Evolutionary conservation across 2,329 filamentous ascomycete genomes (phyloP), one percentile per base, ranked within the genome.

Genomic region (Penicillium sp.): DNA sequence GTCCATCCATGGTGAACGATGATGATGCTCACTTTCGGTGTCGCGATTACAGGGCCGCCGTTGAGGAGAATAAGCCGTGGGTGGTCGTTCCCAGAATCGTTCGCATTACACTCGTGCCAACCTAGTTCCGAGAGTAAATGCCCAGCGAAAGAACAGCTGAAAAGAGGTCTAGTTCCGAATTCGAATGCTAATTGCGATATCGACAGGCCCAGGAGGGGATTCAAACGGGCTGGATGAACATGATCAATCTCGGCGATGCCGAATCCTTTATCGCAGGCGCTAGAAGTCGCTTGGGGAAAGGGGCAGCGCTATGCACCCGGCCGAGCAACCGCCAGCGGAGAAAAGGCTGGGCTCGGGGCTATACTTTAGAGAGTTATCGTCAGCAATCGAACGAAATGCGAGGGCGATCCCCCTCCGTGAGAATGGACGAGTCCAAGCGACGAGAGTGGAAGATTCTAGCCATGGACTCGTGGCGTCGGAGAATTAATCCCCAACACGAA

Each of bases 1-100:
- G 72, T 18, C 69, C 65, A 49, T 75, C 72, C 73, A 75, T 75
- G 20, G 48, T 65, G 47, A 51, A 15, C 3, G 20, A 47, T 23
- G 33, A 28, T 23, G 25, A 15, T 42, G 9, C 25, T 41, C 40
- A 47, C 35, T 33, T 35, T 44, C 44, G 25, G 31, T 23, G 28
- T 33, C 8, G 43, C 20, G 42, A 33, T 25, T 37, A 33, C 20
- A n/a, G 33, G 42, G 15, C 15, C 37, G 18, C 35, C 18, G 39
- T 43, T 23, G 13, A 15, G 9, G 18, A 20, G 33, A 37, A 33
- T 18, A 44, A 42, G 38, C 33, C 13, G n/a, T 23, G 25, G 9
- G 24, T 35, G 15, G n/a, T 33, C 33, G 23, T 42, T 37, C 31
- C 45, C 38, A 42, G 9, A 37, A 31, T 47, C 27, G 44, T 40